phyloP scores from a whole-genome alignment of 495 filamentous ascomycete genomes.

The Wilcoxina mikolae region DNA sequence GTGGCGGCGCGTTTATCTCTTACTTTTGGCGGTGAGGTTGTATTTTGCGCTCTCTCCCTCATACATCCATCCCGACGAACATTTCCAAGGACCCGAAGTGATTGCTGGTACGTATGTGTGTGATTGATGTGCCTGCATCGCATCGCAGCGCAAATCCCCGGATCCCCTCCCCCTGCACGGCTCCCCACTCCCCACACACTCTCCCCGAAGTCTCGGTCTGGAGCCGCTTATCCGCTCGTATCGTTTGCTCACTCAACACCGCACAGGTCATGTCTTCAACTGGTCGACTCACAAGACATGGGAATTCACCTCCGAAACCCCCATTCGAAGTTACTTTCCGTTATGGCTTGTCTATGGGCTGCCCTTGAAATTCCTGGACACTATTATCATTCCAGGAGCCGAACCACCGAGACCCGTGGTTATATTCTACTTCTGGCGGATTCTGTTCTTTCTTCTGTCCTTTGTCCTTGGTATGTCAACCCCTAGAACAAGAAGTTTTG shows the following conservation, averaged over 20 bases:
- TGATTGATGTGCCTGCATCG: conserved; percentile 3
- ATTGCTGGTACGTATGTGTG: conserved; percentile 45
- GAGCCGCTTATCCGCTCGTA: background rate
- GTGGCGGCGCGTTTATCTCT: conserved; percentile 77
- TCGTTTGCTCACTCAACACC: background rate
- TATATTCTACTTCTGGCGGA: conserved; percentile 75
- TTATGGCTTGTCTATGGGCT: conserved; percentile 87
- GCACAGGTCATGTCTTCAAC: conserved; percentile 67
- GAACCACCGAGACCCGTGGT: conserved; percentile 50
- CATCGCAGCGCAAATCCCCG: background rate
- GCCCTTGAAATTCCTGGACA: conserved; percentile 78
- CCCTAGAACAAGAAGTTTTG: too few species aligned
- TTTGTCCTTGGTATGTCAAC: conserved; percentile 51
- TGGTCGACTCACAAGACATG: conserved; percentile 77
- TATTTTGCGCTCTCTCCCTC: conserved; percentile 90
- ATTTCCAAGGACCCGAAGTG: conserved; percentile 95
- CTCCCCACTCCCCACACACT: background rate
- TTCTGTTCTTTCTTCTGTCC: conserved; percentile 80
- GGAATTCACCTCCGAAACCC: conserved; percentile 78
- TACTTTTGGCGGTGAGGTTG: conserved; percentile 70
- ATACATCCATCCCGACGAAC: conserved; percentile 95
- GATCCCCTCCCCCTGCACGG: background rate
- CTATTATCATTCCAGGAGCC: conserved; percentile 48
- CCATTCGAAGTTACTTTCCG: conserved; percentile 89
- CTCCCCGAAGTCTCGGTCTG: background rate